Evolutionary conservation across 768 basidiomycete genomes (phyloP).

Genomic region (Daedaleopsis sinensis): DNA sequence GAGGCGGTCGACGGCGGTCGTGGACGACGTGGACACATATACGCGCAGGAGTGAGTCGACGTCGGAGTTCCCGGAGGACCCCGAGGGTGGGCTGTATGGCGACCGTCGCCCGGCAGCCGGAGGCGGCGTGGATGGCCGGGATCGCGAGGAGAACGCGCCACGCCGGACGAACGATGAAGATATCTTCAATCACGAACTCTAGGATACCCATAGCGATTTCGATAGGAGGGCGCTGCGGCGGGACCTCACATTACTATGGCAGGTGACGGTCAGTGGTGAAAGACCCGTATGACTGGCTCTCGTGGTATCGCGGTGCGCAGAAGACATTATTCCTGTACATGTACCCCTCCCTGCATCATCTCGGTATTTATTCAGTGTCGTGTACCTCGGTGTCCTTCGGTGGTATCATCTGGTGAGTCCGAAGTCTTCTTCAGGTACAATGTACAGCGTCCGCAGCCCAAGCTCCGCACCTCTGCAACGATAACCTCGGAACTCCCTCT

Average conservation of each 20-base stretch:
- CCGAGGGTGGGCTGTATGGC: constrained; percentile 70
- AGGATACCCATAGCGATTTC: not conserved
- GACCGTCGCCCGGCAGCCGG: constrained; percentile 26
- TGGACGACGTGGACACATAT: constrained; percentile 39
- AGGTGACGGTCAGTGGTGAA: not conserved
- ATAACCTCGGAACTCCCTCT: not conserved
- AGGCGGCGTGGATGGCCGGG: constrained; percentile 1
- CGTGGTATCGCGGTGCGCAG: constrained; percentile 17
- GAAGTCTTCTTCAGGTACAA: constrained; percentile 5
- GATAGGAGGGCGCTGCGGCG: not conserved
- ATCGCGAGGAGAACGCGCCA: not conserved
- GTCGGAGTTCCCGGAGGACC: constrained; percentile 69
- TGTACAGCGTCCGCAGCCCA: not conserved
- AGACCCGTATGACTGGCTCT: constrained; percentile 10
- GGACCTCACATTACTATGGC: not conserved
- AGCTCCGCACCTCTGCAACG: not conserved
- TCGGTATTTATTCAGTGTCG: constrained; percentile 19
- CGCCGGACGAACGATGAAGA: constrained; percentile 43
- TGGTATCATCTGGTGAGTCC: not conserved
- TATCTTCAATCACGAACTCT: constrained; percentile 73
- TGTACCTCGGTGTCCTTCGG: not conserved
- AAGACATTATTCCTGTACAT: constrained; percentile 14
- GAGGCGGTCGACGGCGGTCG: constrained; percentile 44
- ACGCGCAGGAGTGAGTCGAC: constrained; percentile 39
- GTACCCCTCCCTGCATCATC: constrained; percentile 13